These are phyloP conservation scores for Thelephora terrestris DNA, from an alignment of 1,284 basidiomycete genomes.

Conservation along the genomic window DNA sequence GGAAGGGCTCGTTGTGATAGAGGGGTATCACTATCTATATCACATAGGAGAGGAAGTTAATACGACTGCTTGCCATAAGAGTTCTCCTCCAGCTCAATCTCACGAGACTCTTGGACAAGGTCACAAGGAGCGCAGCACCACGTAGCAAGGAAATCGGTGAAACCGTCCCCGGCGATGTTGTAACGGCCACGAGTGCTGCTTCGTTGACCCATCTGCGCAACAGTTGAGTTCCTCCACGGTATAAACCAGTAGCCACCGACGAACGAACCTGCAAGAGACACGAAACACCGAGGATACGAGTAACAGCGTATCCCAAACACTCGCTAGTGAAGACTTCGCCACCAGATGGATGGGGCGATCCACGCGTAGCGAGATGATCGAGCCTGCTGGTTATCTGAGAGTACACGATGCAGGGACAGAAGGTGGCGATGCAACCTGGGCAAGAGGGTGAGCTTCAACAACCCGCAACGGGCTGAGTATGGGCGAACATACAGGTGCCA, in stretches of 20 bases:
- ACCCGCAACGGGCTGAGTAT: no score
- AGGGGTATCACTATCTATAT: no score
- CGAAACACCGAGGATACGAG: constrained; percentile 17
- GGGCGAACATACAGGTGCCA: constrained; percentile 27
- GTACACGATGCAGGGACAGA: constrained; percentile 32
- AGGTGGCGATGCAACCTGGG: constrained; percentile 24
- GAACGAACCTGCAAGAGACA: constrained; percentile 32
- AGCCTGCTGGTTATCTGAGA: constrained; percentile 27
- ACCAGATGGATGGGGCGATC: constrained; percentile 21
- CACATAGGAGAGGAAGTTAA: no score
- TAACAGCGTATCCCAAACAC: background rate
- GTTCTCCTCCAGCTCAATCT: constrained; percentile 38
- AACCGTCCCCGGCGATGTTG: constrained; percentile 30
- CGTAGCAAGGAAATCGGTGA: constrained; percentile 29
- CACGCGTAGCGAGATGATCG: constrained; percentile 24
- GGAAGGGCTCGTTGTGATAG: no score
- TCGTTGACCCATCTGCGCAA: constrained; percentile 29
- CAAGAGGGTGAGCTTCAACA: background rate
- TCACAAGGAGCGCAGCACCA: constrained; percentile 39
- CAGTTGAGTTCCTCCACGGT: background rate
- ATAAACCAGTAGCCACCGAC: background rate
- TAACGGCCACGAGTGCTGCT: constrained; percentile 31
- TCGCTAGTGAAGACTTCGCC: no score
- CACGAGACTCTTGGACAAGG: constrained; percentile 37
- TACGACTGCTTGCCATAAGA: constrained; percentile 16